A percentile compares a stretch with the other conserved stretches of the same genome.
Evolutionary conservation across 257 asterid genomes (phyloP).

Genomic region (Cinchona pubescens): DNA sequence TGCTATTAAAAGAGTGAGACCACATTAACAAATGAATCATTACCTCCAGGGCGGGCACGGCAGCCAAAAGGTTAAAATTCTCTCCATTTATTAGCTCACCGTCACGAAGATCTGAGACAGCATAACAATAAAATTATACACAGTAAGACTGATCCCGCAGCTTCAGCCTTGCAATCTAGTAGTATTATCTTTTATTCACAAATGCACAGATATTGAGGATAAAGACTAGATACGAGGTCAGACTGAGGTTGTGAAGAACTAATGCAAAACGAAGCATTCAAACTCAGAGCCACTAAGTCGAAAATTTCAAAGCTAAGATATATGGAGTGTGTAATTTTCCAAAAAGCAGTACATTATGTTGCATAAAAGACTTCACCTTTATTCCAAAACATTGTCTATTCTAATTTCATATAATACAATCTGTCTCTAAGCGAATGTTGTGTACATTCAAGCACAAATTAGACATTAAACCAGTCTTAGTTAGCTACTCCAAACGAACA

Average conservation of each 20-base stretch:
- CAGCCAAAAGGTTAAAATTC: constrained; percentile 89
- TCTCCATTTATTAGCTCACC: constrained; percentile 89
- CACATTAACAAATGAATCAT: constrained; percentile 10
- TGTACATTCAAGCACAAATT: not conserved
- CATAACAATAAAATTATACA: not conserved
- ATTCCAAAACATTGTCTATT: not conserved
- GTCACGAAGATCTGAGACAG: constrained; percentile 66
- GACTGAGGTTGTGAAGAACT: not conserved
- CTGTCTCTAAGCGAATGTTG: too few species aligned
- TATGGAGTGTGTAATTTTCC: not conserved
- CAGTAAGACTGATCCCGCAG: too few species aligned
- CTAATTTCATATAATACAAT: too few species aligned
- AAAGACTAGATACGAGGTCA: not conserved
- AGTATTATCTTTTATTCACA: not conserved
- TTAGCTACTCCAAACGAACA: not conserved
- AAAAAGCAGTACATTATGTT: not conserved
- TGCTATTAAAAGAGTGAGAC: not conserved
- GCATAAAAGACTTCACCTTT: not conserved
- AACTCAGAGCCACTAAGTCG: not conserved
- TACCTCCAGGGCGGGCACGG: too few species aligned
- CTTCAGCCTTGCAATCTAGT: not conserved
- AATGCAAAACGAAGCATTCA: too few species aligned
- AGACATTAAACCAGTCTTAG: not conserved
- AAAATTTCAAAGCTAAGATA: not conserved
- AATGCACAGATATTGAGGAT: not conserved